Base-by-base conservation (phyloP, 2,329 filamentous ascomycete species). In the Dactylonectria estremocensis region DNA sequence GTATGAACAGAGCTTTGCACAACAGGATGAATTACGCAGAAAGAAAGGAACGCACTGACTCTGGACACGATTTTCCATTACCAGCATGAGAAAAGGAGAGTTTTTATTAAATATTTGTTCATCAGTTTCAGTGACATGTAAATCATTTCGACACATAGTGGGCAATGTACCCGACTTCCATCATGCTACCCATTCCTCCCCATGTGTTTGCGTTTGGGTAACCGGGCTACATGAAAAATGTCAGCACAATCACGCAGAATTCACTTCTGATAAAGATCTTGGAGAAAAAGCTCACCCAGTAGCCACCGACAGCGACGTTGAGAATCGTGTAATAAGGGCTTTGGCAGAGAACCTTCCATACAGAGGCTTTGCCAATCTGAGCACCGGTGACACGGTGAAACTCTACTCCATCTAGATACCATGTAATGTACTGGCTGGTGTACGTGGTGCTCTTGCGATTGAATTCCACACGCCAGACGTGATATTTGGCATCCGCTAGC, bases 281-380 rank as follows among this genome's bases (percentile, higher is more conserved):
- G 3, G n/a, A 3, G 1, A 18, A 20, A n/a, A 53, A 61, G 83
- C 85, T 77, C 79, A 86, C 87, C 84, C 79, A 86, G 71, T 83
- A 78, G 22, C 87, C 87, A 11, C 87, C 87, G 31, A 89, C 84
- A 52, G 88, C 87, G 9, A 89, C 80, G 66, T 90, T 89, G 56
- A 90, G 75, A 63, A 89, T 83, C 55, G 89, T 75, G 69, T 83
- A 88, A 74, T 87, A 72, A 3, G 87, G 83, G 60, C 79, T 84
- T 69, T 88, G 83, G 16, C 85, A 85, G 18, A 90, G 76, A 3
- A 82, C 80, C 5, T 76, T 81, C 87, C 87, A 90, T 14, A 84
- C 78, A 2, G 74, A 77, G 59, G 81, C 74, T 61, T 86, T 81
- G 40, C 79, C 80, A 60, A 90, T 81, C 31, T 82, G 77, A 1